A percentile compares a stretch with the other conserved stretches of the same genome.
phyloP scores from a whole-genome alignment of 805 yeast species.

The Candida tallmaniae region DNA sequence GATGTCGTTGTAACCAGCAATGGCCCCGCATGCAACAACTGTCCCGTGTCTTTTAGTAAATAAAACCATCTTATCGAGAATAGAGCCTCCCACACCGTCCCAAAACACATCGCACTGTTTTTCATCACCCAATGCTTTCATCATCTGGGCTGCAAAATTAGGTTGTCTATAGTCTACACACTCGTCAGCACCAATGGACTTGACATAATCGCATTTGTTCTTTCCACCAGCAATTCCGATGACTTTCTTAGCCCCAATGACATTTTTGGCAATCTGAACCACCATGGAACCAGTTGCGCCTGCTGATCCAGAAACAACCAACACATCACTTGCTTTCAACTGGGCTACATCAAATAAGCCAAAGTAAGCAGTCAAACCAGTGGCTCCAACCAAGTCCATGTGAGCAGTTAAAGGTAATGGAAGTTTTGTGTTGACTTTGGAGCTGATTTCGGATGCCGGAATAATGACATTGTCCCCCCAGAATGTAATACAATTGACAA shows the following conservation, averaged over 20 bases:
- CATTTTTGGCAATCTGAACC: slow-evolving; percentile 27
- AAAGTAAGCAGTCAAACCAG: slow-evolving; percentile 29
- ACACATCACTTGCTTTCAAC: slow-evolving; percentile 15
- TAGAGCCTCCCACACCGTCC: slow-evolving; percentile 23
- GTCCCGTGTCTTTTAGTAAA: slow-evolving; percentile 18
- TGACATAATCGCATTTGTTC: slow-evolving; percentile 51
- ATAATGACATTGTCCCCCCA: slow-evolving; percentile 24
- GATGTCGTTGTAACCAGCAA: slow-evolving; percentile 30
- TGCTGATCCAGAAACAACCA: slow-evolving; percentile 29
- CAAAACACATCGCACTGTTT: slow-evolving; percentile 35
- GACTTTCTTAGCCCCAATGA: slow-evolving; percentile 22
- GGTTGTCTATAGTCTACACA: slow-evolving; percentile 50
- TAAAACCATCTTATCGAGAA: slow-evolving; percentile 15
- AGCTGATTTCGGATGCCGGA: slow-evolving; percentile 11
- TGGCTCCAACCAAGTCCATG: slow-evolving; percentile 22
- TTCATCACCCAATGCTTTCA: slow-evolving; percentile 24
- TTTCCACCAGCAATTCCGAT: slow-evolving; percentile 30
- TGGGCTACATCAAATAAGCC: slow-evolving; percentile 32
- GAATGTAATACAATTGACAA: slow-evolving; percentile 14
- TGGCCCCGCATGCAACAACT: slow-evolving; percentile 26
- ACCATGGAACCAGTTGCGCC: slow-evolving; percentile 32
- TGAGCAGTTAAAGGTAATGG: slow-evolving; percentile 19
- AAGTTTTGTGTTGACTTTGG: slow-evolving; percentile 12
- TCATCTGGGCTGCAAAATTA: slow-evolving; percentile 12
- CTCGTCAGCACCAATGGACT: slow-evolving; percentile 50